Evolutionary conservation across 2,329 filamentous ascomycete species (phyloP).

Genomic region (Aspergillus flavus): DNA sequence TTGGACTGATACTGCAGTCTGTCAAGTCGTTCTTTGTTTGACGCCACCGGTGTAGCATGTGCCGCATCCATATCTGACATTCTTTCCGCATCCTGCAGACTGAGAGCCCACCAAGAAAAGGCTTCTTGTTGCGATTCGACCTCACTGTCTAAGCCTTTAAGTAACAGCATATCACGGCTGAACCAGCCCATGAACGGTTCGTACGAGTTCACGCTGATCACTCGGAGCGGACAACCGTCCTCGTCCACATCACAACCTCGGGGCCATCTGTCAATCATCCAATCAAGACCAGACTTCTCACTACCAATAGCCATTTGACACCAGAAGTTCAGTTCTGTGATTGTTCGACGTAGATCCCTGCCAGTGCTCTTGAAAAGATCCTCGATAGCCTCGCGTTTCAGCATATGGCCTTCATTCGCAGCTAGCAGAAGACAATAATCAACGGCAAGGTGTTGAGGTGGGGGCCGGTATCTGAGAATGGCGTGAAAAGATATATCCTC

Average conservation of each 20-base stretch:
- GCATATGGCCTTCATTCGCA: constrained; percentile 83
- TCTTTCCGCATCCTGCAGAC: constrained; percentile 61
- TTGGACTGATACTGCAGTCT: constrained; percentile 31
- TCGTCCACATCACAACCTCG: constrained; percentile 69
- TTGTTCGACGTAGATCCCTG: constrained; percentile 75
- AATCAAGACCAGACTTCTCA: constrained; percentile 81
- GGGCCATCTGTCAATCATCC: constrained; percentile 81
- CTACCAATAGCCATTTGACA: constrained; percentile 95
- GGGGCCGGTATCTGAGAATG: constrained; percentile 73
- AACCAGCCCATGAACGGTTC: constrained; percentile 75
- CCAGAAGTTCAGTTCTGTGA: constrained; percentile 91
- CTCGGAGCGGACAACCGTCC: constrained; percentile 69
- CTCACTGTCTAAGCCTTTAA: constrained; percentile 51
- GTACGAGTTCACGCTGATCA: constrained; percentile 82
- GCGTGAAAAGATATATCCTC: constrained; percentile 77
- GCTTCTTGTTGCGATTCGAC: constrained; percentile 66
- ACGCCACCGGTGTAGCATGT: constrained; percentile 9
- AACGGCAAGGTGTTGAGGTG: constrained; percentile 68
- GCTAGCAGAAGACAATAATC: constrained; percentile 83
- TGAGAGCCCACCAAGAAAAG: constrained; percentile 69
- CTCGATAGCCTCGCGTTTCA: constrained; percentile 67
- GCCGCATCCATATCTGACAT: constrained; percentile 43
- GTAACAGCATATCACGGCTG: constrained; percentile 60
- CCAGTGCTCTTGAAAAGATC: constrained; percentile 70
- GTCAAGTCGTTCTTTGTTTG: constrained; percentile 30